Conservation (phyloP, 2,329 filamentous ascomycete species). For the Sclerotinia spermophila region DNA sequence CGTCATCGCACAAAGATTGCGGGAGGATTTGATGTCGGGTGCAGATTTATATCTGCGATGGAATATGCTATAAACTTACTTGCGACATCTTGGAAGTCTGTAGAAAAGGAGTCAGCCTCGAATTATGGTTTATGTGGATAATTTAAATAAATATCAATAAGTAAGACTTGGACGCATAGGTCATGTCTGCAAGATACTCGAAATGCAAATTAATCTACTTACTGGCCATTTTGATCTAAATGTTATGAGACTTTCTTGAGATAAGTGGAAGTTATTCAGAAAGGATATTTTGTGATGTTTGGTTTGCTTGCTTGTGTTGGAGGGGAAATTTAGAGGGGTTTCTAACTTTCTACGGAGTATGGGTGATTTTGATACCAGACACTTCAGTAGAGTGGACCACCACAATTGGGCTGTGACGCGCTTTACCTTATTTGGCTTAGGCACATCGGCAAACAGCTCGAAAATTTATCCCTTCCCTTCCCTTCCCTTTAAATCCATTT, state of each 20-base stretch:
- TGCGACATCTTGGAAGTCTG: constrained; percentile 43
- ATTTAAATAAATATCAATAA: neutral
- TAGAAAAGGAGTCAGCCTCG: constrained; percentile 26
- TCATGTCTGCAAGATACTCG: neutral
- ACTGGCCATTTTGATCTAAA: constrained; percentile 35
- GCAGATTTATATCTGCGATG: neutral
- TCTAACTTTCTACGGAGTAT: too few relatives aligned
- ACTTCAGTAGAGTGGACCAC: neutral
- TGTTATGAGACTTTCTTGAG: neutral
- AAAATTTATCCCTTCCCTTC: constrained; percentile 4
- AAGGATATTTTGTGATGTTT: constrained; percentile 16
- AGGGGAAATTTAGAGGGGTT: constrained; percentile 20
- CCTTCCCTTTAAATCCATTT: constrained; percentile 1
- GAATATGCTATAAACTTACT: constrained; percentile 36
- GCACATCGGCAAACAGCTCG: constrained; percentile 1
- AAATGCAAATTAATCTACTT: constrained; percentile 20
- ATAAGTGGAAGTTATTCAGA: neutral
- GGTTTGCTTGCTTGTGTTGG: constrained; percentile 9
- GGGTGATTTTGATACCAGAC: constrained; percentile 16
- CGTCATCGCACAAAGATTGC: neutral
- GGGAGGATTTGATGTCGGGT: neutral
- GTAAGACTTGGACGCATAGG: neutral
- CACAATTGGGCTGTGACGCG: constrained; percentile 2
- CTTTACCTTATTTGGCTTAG: neutral
- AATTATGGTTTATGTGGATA: neutral